Evolutionary conservation across 75 land plant species (phyloP), one percentile per base, ranked within the genome.

Genomic region (Pinus tabuliformis): DNA sequence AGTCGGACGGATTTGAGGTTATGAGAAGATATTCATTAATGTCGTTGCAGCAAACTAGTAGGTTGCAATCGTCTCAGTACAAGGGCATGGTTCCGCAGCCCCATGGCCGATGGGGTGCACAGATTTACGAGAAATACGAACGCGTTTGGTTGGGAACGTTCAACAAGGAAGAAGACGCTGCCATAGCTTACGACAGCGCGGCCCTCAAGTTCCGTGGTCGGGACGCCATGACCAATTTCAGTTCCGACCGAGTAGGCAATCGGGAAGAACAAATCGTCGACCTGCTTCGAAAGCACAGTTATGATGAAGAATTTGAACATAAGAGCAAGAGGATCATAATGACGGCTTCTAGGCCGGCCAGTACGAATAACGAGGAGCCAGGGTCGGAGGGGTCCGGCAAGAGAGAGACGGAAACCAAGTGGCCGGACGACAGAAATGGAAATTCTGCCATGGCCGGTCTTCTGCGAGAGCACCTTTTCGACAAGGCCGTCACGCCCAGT

Each of bases 401-500:
- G n/a, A n/a, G 4, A 14, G 58, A 11, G 3, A 57, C 6, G 15
- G 18, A 39, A 39, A 39, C 5, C 45, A 39, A 39, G 45, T 4
- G 45, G 5, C 45, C 45, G 45, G 5, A 30, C 45, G 45, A 39
- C 45, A 3, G 45, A 39, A 39, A 39, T 0, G 45, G 30, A 30
- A 30, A 30, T 30, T 30, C 30, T 30, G 30, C 1, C 30, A 21
- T 21, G 20, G 6, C 22, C 3, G 22, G 1, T 5, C 39, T 11
- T 15, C n/a, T n/a, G n/a, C 75, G 80, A 7, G 84, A 82, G 78
- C 84, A 85, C 22, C 75, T 85, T 24, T 85, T 85, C 73, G 85
- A 85, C 21, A 85, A 85, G 76, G 77, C 79, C 16, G 77, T 85
- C 20, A 85, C 87, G n/a, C n/a, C n/a, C n/a, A n/a, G n/a, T n/a